Percentiles rank a stretch among this genome's conserved stretches.
These are phyloP conservation scores for Aspergillus glaucus DNA, from an alignment of 2,329 filamentous ascomycete genomes.

Conservation along the genomic window DNA sequence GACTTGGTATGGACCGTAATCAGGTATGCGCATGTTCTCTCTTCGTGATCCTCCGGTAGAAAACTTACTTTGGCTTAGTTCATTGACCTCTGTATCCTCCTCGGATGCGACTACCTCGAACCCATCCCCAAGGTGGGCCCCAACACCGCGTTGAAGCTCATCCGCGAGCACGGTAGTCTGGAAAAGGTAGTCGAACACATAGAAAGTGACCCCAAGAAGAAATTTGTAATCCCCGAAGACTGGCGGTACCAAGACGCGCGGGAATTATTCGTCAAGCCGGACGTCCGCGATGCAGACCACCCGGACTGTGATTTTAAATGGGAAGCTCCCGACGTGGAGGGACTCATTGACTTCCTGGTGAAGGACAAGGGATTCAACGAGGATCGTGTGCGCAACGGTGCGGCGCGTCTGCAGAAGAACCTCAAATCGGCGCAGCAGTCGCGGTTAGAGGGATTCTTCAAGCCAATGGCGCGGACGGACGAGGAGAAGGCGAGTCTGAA, in stretches of 20 bases:
- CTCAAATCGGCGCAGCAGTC: constrained; percentile 87
- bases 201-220: constrained; percentile 67
- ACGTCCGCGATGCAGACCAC: constrained; percentile 76
- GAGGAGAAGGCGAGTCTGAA: constrained; percentile 79
- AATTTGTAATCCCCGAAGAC: constrained; percentile 84
- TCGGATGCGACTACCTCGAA: constrained; percentile 96
- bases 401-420: constrained; percentile 76
- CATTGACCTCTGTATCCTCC: constrained; percentile 93
- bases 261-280: constrained; percentile 83
- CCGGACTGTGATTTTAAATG: constrained; percentile 95
- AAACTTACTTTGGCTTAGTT: constrained; percentile 53
- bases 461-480: constrained; percentile 79
- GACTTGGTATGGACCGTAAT: constrained; percentile 76
- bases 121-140: constrained; percentile 93
- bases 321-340: constrained; percentile 87
- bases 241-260: constrained; percentile 94
- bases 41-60: constrained; percentile 5
- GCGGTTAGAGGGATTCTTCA: constrained; percentile 93
- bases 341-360: constrained; percentile 82
- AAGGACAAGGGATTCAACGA: constrained; percentile 96
- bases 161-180: constrained; percentile 81
- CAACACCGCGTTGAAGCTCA: constrained; percentile 83
- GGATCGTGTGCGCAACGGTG: constrained; percentile 77
- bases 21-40: constrained; percentile 51
- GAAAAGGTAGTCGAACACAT: constrained; percentile 82